phyloP scores from a whole-genome alignment of 2,329 filamentous ascomycete species.

The Neurospora crassa region DNA sequence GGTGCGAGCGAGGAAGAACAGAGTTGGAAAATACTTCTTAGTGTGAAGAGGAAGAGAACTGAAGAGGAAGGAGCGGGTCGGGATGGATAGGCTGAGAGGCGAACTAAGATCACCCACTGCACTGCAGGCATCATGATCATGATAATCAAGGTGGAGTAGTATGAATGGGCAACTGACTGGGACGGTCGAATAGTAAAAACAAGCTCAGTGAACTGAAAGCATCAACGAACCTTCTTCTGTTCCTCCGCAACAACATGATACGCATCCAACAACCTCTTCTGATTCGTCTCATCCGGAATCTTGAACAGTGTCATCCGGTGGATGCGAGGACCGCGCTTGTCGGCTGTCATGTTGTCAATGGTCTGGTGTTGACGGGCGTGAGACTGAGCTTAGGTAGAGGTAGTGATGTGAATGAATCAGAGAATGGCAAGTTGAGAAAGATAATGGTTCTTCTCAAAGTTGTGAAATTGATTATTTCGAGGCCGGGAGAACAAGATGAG shows the following conservation, averaged over 20 bases:
- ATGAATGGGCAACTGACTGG: neutral
- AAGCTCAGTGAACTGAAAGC: neutral
- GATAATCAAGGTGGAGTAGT: neutral
- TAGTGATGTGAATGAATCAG: neutral
- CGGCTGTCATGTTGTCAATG: constrained; percentile 4
- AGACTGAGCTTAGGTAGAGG: neutral
- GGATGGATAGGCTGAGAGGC: neutral
- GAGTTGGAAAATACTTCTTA: neutral
- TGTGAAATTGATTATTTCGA: neutral
- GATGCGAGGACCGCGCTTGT: constrained; percentile 29
- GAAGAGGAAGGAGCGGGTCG: neutral
- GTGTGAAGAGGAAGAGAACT: neutral
- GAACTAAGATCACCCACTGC: neutral
- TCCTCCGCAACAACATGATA: constrained; percentile 32
- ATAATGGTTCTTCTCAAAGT: neutral
- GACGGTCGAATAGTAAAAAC: neutral
- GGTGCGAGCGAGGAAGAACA: neutral
- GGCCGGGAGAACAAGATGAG: neutral
- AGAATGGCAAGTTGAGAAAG: neutral
- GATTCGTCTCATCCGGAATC: constrained; percentile 33
- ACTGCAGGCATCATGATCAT: too few relatives aligned
- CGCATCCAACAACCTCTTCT: constrained; percentile 33
- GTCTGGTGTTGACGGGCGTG: neutral
- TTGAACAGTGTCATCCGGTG: constrained; percentile 46
- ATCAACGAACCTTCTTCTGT: constrained; percentile 31